phyloP scores from a whole-genome alignment of 2,329 filamentous ascomycete species.

The Penicillium brevicompactum region DNA sequence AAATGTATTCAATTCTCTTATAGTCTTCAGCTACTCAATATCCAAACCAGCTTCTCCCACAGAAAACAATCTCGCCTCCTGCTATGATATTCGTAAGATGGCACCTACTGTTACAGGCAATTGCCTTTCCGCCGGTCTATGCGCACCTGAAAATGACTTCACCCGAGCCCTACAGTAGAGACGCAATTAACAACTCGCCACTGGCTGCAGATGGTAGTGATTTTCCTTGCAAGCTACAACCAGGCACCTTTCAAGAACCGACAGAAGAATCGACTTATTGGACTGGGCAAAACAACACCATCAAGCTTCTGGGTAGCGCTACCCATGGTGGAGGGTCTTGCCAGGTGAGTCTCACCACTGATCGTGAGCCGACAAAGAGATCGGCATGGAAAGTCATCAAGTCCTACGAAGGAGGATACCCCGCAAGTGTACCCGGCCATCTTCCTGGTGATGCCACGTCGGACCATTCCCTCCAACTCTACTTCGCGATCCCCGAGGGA shows the following conservation, averaged over 20 bases:
- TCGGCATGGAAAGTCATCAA: constrained; percentile 87
- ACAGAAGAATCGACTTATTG: too few relatives aligned
- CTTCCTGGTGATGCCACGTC: constrained; percentile 50
- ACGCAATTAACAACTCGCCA: constrained; percentile 63
- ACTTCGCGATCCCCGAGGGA: constrained; percentile 70
- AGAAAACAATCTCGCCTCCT: too few relatives aligned
- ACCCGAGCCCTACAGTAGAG: constrained; percentile 63
- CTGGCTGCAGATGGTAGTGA: constrained; percentile 61
- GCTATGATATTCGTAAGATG: too few relatives aligned
- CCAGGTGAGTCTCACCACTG: too few relatives aligned
- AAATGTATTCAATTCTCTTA: too few relatives aligned
- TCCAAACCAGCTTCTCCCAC: too few relatives aligned
- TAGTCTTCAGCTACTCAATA: too few relatives aligned
- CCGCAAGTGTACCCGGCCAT: constrained; percentile 63
- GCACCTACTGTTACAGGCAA: constrained; percentile 18
- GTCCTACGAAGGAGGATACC: constrained; percentile 84
- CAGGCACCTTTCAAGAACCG: constrained; percentile 37
- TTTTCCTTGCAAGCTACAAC: constrained; percentile 77
- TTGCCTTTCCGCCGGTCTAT: constrained; percentile 57
- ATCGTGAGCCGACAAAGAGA: too few relatives aligned
- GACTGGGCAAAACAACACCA: too few relatives aligned
- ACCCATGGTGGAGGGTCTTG: too few relatives aligned
- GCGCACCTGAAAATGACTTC: constrained; percentile 74
- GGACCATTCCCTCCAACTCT: constrained; percentile 54
- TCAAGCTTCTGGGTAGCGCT: too few relatives aligned